Conservation (phyloP, 2,329 filamentous ascomycete species). For the Lasiodiplodia sp. region DNA sequence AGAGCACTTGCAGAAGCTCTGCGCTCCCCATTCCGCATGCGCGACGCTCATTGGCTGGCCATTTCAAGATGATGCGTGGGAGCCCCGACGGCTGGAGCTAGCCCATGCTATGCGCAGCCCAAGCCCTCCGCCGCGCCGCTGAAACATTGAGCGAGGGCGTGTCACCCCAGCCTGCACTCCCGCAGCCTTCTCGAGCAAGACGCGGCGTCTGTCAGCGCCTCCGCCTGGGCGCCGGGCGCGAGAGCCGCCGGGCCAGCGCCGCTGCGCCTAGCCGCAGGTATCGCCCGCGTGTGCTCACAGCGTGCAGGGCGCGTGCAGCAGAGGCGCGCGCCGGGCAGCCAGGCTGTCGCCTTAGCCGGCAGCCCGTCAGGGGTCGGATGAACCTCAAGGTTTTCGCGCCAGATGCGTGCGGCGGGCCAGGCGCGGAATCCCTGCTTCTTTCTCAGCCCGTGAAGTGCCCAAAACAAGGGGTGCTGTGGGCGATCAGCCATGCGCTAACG, state of each 20-base stretch:
- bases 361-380: constrained; percentile 22
- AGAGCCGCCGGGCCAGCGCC: constrained; percentile 5
- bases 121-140: constrained; percentile 26
- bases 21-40: constrained; percentile 23
- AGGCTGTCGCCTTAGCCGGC: constrained; percentile 22
- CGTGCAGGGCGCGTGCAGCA: constrained; percentile 6
- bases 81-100: constrained; percentile 23
- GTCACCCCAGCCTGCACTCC: constrained; percentile 20
- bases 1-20: constrained; percentile 26
- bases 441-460: constrained; percentile 19
- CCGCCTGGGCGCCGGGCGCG: constrained; percentile 11
- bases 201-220: constrained; percentile 16
- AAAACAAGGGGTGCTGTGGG: constrained; percentile 21
- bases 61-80: constrained; percentile 34
- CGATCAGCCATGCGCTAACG: constrained; percentile 25
- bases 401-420: constrained; percentile 24
- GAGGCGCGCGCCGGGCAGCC: neutral
- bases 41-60: constrained; percentile 34
- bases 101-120: constrained; percentile 25
- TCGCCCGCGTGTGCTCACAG: constrained; percentile 2
- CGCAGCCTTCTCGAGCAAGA: constrained; percentile 16
- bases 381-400: constrained; percentile 21
- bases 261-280: neutral
- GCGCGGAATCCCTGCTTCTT: constrained; percentile 17
- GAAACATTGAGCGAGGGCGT: constrained; percentile 26